Conservation (phyloP, 495 filamentous ascomycete genomes). For the Penicillium tannophilum region DNA sequence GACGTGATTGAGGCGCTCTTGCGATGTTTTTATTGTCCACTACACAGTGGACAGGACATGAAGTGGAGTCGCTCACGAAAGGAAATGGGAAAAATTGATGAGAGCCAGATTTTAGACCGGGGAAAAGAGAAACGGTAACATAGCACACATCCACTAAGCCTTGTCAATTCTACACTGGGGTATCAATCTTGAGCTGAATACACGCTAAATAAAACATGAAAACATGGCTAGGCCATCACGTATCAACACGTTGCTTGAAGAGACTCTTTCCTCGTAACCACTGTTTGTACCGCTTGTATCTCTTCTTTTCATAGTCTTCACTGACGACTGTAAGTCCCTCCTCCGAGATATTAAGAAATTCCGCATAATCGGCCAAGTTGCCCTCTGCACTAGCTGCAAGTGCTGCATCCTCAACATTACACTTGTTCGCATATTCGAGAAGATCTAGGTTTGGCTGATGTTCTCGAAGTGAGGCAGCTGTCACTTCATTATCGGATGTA, state of each 20-base stretch:
- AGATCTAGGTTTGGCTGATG: constrained; percentile 63
- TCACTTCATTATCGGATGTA: constrained; percentile 63
- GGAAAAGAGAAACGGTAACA: no score
- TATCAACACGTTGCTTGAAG: constrained; percentile 85
- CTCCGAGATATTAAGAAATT: constrained; percentile 74
- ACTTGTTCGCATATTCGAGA: constrained; percentile 68
- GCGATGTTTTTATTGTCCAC: no score
- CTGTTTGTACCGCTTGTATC: constrained; percentile 93
- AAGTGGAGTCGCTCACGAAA: no score
- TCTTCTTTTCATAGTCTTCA: constrained; percentile 83
- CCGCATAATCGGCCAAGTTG: constrained; percentile 71
- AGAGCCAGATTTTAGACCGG: no score
- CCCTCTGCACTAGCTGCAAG: constrained; percentile 55
- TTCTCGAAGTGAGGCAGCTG: constrained; percentile 42
- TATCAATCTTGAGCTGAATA: constrained; percentile 22
- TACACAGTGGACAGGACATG: no score
- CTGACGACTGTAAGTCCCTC: constrained; percentile 85
- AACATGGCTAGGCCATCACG: constrained; percentile 28
- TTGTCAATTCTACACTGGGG: constrained; percentile 8
- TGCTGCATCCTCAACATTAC: constrained; percentile 38
- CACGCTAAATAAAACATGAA: constrained; percentile 15
- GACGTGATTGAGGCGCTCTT: no score
- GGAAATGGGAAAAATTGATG: no score
- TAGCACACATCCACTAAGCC: no score
- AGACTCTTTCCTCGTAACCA: constrained; percentile 92